phyloP scores from a whole-genome alignment of 116 monocot genomes.

The Zostera marina region DNA sequence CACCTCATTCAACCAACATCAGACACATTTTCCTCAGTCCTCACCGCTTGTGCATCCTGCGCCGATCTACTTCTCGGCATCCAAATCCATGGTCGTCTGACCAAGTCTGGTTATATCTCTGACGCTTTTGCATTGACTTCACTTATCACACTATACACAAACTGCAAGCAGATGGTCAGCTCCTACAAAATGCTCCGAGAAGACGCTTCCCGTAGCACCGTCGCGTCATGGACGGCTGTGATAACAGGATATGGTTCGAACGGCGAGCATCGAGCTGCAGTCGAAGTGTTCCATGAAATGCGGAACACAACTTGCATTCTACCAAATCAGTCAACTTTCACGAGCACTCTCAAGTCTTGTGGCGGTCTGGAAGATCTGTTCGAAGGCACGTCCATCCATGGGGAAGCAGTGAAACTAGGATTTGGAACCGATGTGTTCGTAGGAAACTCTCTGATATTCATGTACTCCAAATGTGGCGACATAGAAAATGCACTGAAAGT shows the following conservation, averaged over 20 bases:
- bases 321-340: slow-evolving; percentile 60
- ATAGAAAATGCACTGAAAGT: slow-evolving; percentile 29
- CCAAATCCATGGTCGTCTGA: slow-evolving; percentile 36
- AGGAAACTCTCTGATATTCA: slow-evolving; percentile 51
- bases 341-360: slow-evolving; percentile 54
- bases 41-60: slow-evolving; percentile 35
- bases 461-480: slow-evolving; percentile 71
- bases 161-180: slow-evolving; percentile 35
- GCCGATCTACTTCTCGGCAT: slow-evolving; percentile 22
- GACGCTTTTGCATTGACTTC: slow-evolving; percentile 51
- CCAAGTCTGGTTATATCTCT: slow-evolving; percentile 18
- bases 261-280: slow-evolving; percentile 30
- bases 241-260: slow-evolving; percentile 51
- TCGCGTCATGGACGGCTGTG: slow-evolving; percentile 74
- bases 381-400: slow-evolving; percentile 45
- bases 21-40: slow-evolving; percentile 48
- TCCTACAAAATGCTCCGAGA: slow-evolving; percentile 30
- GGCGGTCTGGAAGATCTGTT: slow-evolving; percentile 46
- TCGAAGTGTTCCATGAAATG: slow-evolving; percentile 39
- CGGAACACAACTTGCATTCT: slow-evolving; percentile 13
- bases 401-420: slow-evolving; percentile 28
- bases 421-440: slow-evolving; percentile 47
- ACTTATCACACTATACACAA: slow-evolving; percentile 51
- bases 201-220: slow-evolving; percentile 10
- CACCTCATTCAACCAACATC: slow-evolving; percentile 30